Percentiles rank a stretch among this genome's conserved stretches.
phyloP scores from a whole-genome alignment of 768 basidiomycete species.

The Phaffia tasmanica region DNA sequence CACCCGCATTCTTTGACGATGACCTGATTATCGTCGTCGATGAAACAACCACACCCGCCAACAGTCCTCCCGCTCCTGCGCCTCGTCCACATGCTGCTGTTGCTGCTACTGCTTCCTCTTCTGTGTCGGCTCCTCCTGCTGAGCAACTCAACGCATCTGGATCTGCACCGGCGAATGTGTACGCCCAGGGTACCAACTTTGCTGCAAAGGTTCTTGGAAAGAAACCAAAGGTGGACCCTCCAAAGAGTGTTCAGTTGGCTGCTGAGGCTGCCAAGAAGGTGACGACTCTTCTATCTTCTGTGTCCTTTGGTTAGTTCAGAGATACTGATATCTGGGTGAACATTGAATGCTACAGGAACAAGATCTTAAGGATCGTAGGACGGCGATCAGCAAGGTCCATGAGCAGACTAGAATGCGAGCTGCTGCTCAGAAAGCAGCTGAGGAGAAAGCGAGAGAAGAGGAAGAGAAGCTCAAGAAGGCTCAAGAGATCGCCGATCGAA shows the following conservation, averaged over 20 bases:
- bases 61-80: too few relatives aligned
- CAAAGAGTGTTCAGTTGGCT: conserved; percentile 72
- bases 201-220: conserved; percentile 22
- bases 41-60: too few relatives aligned
- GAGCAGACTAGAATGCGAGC: conserved; percentile 63
- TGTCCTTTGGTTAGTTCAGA: too few relatives aligned
- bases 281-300: conserved; percentile 26
- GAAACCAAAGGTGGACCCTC: conserved; percentile 29
- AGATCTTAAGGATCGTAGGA: conserved; percentile 73
- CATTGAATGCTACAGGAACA: conserved; percentile 54
- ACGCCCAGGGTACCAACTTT: conserved; percentile 11
- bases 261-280: conserved; percentile 83
- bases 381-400: conserved; percentile 62
- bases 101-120: too few relatives aligned
- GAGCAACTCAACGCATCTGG: too few relatives aligned
- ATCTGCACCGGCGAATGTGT: conserved; percentile 2
- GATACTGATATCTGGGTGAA: conserved; percentile 2
- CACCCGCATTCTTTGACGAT: too few relatives aligned
- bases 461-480: conserved; percentile 18
- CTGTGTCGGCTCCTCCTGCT: too few relatives aligned
- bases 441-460: conserved; percentile 51
- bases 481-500: conserved; percentile 17
- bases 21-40: too few relatives aligned
- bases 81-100: too few relatives aligned
- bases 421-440: conserved; percentile 64